Conservation (phyloP, 2,329 filamentous ascomycete species). For the Penicillium decumbens region DNA sequence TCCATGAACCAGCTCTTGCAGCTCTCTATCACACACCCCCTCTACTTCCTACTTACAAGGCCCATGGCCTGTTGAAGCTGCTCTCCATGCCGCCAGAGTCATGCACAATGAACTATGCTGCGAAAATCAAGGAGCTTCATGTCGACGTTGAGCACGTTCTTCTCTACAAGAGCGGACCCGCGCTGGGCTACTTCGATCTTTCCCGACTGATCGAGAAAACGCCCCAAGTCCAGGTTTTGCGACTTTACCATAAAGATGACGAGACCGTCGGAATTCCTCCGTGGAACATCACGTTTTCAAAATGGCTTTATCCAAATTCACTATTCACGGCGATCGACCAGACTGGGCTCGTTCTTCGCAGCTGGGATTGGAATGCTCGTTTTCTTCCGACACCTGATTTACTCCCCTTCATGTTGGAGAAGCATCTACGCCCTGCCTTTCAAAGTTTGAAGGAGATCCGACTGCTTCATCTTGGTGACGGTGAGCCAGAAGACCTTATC, state of each 20-base stretch:
- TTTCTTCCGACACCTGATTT: slow-evolving; percentile 38
- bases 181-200: slow-evolving; percentile 54
- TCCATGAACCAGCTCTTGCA: slow-evolving; percentile 67
- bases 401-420: slow-evolving; percentile 47
- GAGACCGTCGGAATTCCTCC: slow-evolving; percentile 31
- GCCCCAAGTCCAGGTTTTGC: slow-evolving; percentile 63
- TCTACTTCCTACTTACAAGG: slow-evolving; percentile 52
- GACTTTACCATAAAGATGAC: slow-evolving; percentile 68
- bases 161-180: slow-evolving; percentile 50
- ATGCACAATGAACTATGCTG: slow-evolving; percentile 59
- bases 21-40: slow-evolving; percentile 67
- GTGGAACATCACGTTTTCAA: slow-evolving; percentile 33
- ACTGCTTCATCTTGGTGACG: slow-evolving; percentile 36
- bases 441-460: slow-evolving; percentile 31
- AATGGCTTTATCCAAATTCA: slow-evolving; percentile 65
- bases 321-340: slow-evolving; percentile 62
- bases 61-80: slow-evolving; percentile 48
- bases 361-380: slow-evolving; percentile 55
- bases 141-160: slow-evolving; percentile 61
- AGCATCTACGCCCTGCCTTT: slow-evolving; percentile 57
- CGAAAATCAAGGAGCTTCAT: slow-evolving; percentile 65
- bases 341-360: slow-evolving; percentile 44
- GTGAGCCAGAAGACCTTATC: slow-evolving; percentile 42
- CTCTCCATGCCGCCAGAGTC: slow-evolving; percentile 52
- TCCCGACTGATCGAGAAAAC: slow-evolving; percentile 58